These are phyloP conservation scores for Quercus agrifolia DNA, from an alignment of 306 rosid species.

Conservation along the genomic window DNA sequence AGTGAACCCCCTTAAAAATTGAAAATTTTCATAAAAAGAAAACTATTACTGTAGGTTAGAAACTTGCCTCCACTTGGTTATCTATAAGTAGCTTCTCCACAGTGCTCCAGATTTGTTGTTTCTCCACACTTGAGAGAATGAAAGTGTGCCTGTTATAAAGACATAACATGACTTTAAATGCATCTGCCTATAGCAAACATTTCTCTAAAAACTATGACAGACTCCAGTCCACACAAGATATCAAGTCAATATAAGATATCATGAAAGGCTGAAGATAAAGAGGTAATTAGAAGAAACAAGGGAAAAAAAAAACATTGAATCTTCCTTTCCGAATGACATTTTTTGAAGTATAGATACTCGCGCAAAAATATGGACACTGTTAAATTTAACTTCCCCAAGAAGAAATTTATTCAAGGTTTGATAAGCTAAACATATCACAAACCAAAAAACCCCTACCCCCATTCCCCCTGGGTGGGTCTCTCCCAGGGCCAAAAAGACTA, in stretches of 20 bases:
- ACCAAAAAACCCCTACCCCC: neutral
- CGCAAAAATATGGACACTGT: neutral
- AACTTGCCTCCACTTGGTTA: conserved; percentile 97
- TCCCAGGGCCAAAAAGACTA: neutral
- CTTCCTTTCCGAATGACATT: neutral
- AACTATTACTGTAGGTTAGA: conserved; percentile 5
- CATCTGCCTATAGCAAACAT: conserved; percentile 9
- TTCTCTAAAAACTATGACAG: neutral
- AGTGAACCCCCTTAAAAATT: neutral
- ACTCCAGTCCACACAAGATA: neutral
- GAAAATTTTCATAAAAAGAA: neutral
- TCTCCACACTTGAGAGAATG: conserved; percentile 65
- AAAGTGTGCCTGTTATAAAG: conserved; percentile 79
- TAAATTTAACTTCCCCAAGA: neutral
- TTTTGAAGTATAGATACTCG: neutral
- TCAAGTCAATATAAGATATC: neutral
- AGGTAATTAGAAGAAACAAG: neutral
- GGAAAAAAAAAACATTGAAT: neutral
- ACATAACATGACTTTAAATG: conserved; percentile 11
- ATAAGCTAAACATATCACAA: neutral
- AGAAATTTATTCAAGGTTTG: neutral
- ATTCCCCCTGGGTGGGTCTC: too few relatives aligned
- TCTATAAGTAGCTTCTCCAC: conserved; percentile 89
- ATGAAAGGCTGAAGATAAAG: neutral
- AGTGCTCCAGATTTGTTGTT: conserved; percentile 79